These are phyloP conservation scores for Ascochyta clinopodiicola DNA, from an alignment of 2,329 filamentous ascomycete genomes.

Conservation along the genomic window DNA sequence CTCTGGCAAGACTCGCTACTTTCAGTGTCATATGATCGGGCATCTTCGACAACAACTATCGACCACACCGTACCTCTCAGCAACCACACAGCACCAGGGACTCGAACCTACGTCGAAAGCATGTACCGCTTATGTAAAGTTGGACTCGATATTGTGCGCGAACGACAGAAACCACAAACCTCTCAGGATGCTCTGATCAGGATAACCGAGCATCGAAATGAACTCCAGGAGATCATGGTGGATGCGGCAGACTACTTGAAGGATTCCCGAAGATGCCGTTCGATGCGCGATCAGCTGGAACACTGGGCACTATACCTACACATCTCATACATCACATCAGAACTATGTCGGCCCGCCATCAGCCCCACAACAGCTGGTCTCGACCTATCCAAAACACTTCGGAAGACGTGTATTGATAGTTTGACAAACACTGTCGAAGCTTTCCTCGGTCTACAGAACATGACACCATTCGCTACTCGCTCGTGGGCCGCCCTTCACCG, in stretches of 20 bases:
- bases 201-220: slow-evolving; percentile 64
- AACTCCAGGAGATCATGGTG: slow-evolving; percentile 64
- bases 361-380: slow-evolving; percentile 57
- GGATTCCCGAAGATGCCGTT: slow-evolving; percentile 57
- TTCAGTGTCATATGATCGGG: slow-evolving; percentile 68
- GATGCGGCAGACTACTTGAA: slow-evolving; percentile 65
- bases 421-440: slow-evolving; percentile 65
- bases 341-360: slow-evolving; percentile 67
- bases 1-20: slow-evolving; percentile 70
- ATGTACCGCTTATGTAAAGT: slow-evolving; percentile 64
- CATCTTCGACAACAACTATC: slow-evolving; percentile 63
- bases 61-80: slow-evolving; percentile 52
- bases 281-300: slow-evolving; percentile 62
- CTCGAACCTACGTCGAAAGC: slow-evolving; percentile 64
- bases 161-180: slow-evolving; percentile 61
- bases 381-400: slow-evolving; percentile 56
- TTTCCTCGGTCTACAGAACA: slow-evolving; percentile 65
- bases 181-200: slow-evolving; percentile 60
- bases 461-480: slow-evolving; percentile 54
- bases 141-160: slow-evolving; percentile 66
- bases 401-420: slow-evolving; percentile 62
- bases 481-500: slow-evolving; percentile 54
- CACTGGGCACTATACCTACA: slow-evolving; percentile 67
- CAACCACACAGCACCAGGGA: slow-evolving; percentile 54
- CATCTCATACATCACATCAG: slow-evolving; percentile 67